These are phyloP conservation scores for Albizia julibrissin DNA, from an alignment of 306 rosid genomes.

Conservation along the genomic window DNA sequence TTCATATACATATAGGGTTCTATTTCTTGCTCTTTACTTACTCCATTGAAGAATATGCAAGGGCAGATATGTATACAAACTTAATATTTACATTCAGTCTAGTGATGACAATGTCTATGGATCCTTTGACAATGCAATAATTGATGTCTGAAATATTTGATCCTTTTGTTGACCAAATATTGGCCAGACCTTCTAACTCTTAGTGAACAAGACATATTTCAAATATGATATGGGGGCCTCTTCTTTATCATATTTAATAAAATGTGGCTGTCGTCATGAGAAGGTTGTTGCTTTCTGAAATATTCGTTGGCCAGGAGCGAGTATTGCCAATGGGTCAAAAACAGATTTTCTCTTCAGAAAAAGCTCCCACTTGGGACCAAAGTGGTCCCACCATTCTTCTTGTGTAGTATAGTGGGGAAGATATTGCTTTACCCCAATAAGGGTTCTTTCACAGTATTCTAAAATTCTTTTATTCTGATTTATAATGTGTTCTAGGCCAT, in stretches of 20 bases:
- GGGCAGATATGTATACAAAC: conserved; percentile 32
- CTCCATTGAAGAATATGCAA: conserved; percentile 31
- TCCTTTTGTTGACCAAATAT: conserved; percentile 30
- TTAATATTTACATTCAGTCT: conserved; percentile 49
- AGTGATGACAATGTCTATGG: conserved; percentile 29
- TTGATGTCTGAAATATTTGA: conserved; percentile 28
- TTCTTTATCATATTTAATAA: conserved; percentile 27
- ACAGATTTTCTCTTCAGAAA: conserved; percentile 69
- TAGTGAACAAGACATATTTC: conserved; percentile 33
- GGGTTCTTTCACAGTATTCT: conserved; percentile 68
- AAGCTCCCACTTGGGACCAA: conserved; percentile 78
- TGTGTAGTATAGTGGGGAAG: conserved; percentile 78
- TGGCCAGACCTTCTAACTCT: conserved; percentile 37
- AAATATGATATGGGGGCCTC: conserved; percentile 34
- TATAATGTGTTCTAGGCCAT: conserved; percentile 79
- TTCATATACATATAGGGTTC: neutral
- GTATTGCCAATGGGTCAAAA: conserved; percentile 90
- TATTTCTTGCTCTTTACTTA: conserved; percentile 29
- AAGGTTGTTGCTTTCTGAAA: conserved; percentile 69
- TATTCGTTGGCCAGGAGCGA: conserved; percentile 92
- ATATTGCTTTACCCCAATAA: conserved; percentile 86
- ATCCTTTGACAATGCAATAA: conserved; percentile 33
- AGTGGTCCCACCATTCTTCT: conserved; percentile 86
- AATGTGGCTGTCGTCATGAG: conserved; percentile 47
- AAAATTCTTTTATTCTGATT: conserved; percentile 81